Evolutionary conservation across 2,329 filamentous ascomycete genomes (phyloP).

Genomic region (Ophiostoma himal-ulmi): DNA sequence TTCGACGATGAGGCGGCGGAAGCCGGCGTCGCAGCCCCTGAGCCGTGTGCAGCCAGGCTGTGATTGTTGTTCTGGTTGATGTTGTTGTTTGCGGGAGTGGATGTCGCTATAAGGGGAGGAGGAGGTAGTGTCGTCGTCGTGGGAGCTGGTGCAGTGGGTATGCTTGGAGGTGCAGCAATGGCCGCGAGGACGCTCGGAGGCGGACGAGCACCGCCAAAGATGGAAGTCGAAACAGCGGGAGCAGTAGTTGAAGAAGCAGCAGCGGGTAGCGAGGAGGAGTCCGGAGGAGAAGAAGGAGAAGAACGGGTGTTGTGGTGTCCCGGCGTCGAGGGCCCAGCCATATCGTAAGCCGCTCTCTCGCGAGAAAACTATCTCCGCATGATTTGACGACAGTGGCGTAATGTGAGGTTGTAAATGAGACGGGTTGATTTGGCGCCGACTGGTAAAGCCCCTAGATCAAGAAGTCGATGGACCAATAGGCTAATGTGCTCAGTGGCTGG

Average conservation of each 20-base stretch:
- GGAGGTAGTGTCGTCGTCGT: not conserved
- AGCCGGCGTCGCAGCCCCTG: conserved; percentile 35
- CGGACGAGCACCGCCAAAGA: conserved; percentile 21
- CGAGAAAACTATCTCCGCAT: conserved; percentile 27
- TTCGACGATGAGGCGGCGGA: conserved; percentile 54
- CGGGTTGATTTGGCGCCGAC: not conserved
- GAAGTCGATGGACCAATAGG: not conserved
- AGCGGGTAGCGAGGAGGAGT: not conserved
- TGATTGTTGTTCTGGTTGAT: not conserved
- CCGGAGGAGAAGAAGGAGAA: conserved; percentile 12
- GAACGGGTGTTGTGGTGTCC: conserved; percentile 11
- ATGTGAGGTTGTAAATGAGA: no score
- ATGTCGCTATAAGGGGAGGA: no score
- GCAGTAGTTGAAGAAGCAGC: conserved; percentile 10
- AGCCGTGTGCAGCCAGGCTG: not conserved
- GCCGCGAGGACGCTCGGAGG: not conserved
- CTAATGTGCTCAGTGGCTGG: not conserved
- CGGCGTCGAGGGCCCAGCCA: conserved; percentile 24
- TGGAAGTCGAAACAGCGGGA: conserved; percentile 15
- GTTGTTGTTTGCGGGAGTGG: not conserved
- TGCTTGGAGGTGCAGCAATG: not conserved
- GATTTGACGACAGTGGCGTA: conserved; percentile 8
- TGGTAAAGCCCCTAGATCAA: no score
- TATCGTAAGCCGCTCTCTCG: conserved; percentile 25
- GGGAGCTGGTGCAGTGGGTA: not conserved